Base-by-base conservation (phyloP, 2,329 filamentous ascomycete species). In the Trichoderma koningiopsis region DNA sequence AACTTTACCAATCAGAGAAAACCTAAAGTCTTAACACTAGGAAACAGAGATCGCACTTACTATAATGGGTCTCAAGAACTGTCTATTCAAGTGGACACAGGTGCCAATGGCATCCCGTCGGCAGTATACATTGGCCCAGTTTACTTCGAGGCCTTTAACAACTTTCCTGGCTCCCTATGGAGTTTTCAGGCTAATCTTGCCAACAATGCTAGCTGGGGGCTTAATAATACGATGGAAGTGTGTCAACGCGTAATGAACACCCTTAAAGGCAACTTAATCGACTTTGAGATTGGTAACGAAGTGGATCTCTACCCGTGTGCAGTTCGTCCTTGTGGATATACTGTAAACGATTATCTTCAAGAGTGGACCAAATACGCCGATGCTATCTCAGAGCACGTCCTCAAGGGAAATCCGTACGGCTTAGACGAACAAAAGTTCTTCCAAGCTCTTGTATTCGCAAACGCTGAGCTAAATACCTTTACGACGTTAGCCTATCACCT, bases 151-250 rank as follows among this genome's bases (percentile, higher is more conserved):
- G 61, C 61, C 16, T 64, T 64, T 4, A 55, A 56, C 7, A 64
- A 56, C 4, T 64, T 64, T 5, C 61, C 61, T 3, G 61, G 61
- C 4, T 64, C 61, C 5, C 22, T 64, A 11, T 64, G 61, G 61
- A 64, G 29, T 24, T 64, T 64, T 49, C 61, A 64, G 49, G 49
- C 61, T 1, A 64, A 64, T 14, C 61, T 64, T 5, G 61, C 61
- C 6, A 64, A 64, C 49, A 64, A 64, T 31, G 61, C 61, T 16
- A 64, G 33, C 33, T 64, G 61, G 61, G 61, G 61, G 14, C 61
- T 64, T 16, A 43, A 64, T 24, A 64, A 64, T 19, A 64, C 61
- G 8, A n/a, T 64, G 31, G 49, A 64, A 55, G 61, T 55, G n/a
- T 64, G 61, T 33, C 22, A 43, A 31, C 33, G 40, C 6, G 61